Evolutionary conservation across 192 early-diverging fungal species (phyloP).

Genomic region (Linnemannia hyalina): DNA sequence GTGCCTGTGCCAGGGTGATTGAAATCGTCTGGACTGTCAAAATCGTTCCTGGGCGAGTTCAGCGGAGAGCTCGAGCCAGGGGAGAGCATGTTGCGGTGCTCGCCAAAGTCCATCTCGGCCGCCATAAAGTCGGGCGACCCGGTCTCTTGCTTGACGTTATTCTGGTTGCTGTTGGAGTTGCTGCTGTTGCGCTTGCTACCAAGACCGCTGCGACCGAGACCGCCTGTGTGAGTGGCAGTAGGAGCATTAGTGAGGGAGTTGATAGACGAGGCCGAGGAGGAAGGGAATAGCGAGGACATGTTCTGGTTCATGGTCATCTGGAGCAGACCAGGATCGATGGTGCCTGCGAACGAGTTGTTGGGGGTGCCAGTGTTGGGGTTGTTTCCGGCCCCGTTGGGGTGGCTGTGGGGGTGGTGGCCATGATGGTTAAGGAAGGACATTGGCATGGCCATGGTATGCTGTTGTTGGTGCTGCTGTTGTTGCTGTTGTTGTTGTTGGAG

Average conservation of each 20-base stretch:
- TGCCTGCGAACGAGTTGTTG: constrained; percentile 47
- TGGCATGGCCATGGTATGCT: constrained; percentile 43
- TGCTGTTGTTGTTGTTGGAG: constrained; percentile 50
- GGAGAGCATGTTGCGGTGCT: constrained; percentile 53
- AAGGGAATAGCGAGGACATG: constrained; percentile 43
- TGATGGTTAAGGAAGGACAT: constrained; percentile 40
- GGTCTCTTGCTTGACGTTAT: constrained; percentile 55
- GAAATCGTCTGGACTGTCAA: constrained; percentile 57
- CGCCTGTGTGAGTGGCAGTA: neutral
- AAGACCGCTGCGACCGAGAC: constrained; percentile 25
- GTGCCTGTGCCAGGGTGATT: neutral
- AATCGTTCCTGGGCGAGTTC: constrained; percentile 57
- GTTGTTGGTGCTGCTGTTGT: constrained; percentile 45
- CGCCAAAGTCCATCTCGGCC: constrained; percentile 58
- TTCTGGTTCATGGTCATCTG: constrained; percentile 52
- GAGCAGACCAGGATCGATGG: constrained; percentile 52
- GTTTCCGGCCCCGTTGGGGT: neutral
- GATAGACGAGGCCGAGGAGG: constrained; percentile 43
- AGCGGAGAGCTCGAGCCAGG: constrained; percentile 50
- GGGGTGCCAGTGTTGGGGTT: constrained; percentile 28
- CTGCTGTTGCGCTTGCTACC: constrained; percentile 46
- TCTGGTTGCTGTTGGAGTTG: constrained; percentile 15
- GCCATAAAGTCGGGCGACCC: constrained; percentile 52
- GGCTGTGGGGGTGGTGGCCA: constrained; percentile 15
- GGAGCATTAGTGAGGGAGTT: constrained; percentile 26